Evolutionary conservation across 495 filamentous ascomycete species (phyloP).

Genomic region (Xylaria flabelliformis): DNA sequence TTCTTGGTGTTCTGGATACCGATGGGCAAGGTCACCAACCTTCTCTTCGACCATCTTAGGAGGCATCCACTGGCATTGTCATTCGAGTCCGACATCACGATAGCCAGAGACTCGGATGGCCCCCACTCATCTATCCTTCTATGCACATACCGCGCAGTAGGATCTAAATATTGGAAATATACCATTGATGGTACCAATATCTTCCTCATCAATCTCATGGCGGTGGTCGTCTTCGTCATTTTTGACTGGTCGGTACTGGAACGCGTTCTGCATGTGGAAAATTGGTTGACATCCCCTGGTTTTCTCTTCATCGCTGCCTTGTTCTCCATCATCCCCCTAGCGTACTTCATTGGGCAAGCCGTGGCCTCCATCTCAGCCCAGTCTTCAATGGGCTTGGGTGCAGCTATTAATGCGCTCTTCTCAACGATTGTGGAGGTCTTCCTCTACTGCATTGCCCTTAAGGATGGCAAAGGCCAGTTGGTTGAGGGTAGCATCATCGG

Average conservation of each 20-base stretch:
- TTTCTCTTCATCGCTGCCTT: constrained; percentile 86
- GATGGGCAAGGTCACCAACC: constrained; percentile 93
- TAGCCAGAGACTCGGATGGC: constrained; percentile 69
- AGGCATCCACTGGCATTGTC: constrained; percentile 90
- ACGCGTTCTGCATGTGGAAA: constrained; percentile 68
- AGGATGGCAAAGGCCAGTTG: constrained; percentile 88
- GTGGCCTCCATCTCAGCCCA: constrained; percentile 99
- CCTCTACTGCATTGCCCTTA: constrained; percentile 94
- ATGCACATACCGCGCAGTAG: constrained; percentile 96
- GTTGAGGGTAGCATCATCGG: constrained; percentile 97
- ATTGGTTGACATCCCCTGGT: constrained; percentile 75
- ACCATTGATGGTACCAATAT: constrained; percentile 98
- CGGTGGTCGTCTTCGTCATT: constrained; percentile 87
- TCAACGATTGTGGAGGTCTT: constrained; percentile 99
- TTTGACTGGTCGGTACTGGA: constrained; percentile 86
- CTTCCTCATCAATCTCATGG: constrained; percentile 96
- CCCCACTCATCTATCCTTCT: constrained; percentile 87
- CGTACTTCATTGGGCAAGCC: constrained; percentile 98
- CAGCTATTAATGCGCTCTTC: constrained; percentile 98
- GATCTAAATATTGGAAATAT: constrained; percentile 98
- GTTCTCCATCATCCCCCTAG: constrained; percentile 93
- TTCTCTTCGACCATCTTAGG: constrained; percentile 89
- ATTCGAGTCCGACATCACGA: constrained; percentile 85
- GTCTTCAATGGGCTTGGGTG: constrained; percentile 99
- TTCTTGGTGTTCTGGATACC: constrained; percentile 97